Base-by-base conservation (phyloP, 345 rosid genomes). In the Crucihimalaya himalaica region DNA sequence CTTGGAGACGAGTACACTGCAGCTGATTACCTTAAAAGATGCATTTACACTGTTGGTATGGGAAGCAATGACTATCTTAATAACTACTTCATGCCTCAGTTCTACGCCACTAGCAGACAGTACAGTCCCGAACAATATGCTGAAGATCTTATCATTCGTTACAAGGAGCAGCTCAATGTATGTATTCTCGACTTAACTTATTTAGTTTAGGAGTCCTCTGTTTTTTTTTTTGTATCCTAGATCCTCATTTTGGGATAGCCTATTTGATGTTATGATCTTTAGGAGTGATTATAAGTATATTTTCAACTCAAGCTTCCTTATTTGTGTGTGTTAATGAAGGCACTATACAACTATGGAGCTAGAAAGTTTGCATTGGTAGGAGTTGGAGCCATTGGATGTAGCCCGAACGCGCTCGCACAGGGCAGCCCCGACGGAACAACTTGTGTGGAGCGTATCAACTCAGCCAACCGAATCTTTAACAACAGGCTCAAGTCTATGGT, bases 1-100 rank as follows among this genome's bases (percentile, higher is more conserved):
- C 88, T 94, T 7, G 98, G 98, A 12, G 84, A 81, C 31, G 81
- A 83, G 48, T 34, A 72, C 20, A 35, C 29, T 4, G 89, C 98
- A 9, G 83, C 93, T 20, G 32, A 82, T 71, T 75, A 89, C 62
- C 82, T 94, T 13, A 87, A 82, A 52, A 70, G 59, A 66, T 91
- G 97, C 82, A 86, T 94, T 43, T 87, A 75, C 80, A 72, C 95
- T 2, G 73, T 91, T 23, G 96, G 90, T 21, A 65, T 94, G 55
- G 98, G 98, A 14, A 94, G 96, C 84, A 94, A 94, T 72, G 98
- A 94, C 63, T 94, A 94, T 76, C 92, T 94, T 18, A 94, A 94
- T 66, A 94, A 94, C 75, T 94, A 94, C 67, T 94, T 91, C 87
- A 87, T 87, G 95, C 97, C 98, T 9, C 69, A 50, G 4, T 64